These are phyloP conservation scores for Avena sativa DNA, from an alignment of 176 grass and related monocot genomes.

Conservation along the genomic window DNA sequence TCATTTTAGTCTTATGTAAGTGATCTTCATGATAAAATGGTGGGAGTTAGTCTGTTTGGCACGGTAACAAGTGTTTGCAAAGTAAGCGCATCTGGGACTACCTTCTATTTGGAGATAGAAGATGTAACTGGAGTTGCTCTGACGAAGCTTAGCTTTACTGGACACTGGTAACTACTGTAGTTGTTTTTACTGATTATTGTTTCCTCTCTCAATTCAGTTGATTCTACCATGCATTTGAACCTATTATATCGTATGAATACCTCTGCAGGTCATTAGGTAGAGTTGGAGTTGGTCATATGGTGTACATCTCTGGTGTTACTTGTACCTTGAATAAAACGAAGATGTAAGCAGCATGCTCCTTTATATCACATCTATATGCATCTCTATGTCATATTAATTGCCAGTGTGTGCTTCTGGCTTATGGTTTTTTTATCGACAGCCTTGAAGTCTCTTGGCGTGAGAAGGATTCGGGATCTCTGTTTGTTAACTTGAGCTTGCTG, in stretches of 20 bases:
- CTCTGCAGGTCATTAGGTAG: constrained; percentile 86
- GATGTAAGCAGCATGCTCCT: constrained; percentile 59
- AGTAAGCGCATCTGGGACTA: constrained; percentile 52
- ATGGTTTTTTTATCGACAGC: constrained; percentile 53
- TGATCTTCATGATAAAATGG: constrained; percentile 84
- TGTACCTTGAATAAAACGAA: constrained; percentile 67
- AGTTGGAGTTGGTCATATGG: constrained; percentile 79
- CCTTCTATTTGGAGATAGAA: constrained; percentile 79
- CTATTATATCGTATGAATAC: constrained; percentile 39
- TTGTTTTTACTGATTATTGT: constrained; percentile 40
- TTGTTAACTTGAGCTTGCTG: constrained; percentile 84
- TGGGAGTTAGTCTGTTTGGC: constrained; percentile 81
- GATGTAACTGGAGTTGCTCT: constrained; percentile 71
- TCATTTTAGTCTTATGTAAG: constrained; percentile 64
- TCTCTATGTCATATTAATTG: constrained; percentile 10
- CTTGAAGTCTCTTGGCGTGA: constrained; percentile 83
- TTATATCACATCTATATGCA: constrained; percentile 29
- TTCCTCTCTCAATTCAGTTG: constrained; percentile 29
- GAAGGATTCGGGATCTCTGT: constrained; percentile 68
- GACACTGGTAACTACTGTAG: constrained; percentile 62
- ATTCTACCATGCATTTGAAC: constrained; percentile 41
- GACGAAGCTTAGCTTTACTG: constrained; percentile 72
- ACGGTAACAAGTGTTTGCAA: constrained; percentile 67
- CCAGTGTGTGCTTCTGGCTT: constrained; percentile 23
- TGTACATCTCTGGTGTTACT: constrained; percentile 79